Evolutionary conservation across 2,329 filamentous ascomycete genomes (phyloP), one percentile per base, ranked within the genome.

Genomic region (Pyrenophora teres): DNA sequence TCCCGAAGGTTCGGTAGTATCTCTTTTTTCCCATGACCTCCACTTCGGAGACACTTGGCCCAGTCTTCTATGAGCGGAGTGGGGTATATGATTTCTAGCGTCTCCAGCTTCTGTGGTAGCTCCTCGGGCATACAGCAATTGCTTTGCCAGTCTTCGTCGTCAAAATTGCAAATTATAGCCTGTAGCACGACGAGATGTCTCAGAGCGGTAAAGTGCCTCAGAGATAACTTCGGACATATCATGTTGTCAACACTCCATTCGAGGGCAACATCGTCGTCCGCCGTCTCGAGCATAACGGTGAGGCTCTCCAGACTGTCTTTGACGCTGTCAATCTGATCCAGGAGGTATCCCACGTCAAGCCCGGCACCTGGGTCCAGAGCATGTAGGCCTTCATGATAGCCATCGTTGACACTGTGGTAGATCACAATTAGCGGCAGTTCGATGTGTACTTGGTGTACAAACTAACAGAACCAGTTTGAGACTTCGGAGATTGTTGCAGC

Each of bases 31-130:
- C 25, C 16, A 9, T 18, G 21, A 15, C 15, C 10, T 9, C 16
- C 21, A 2, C 5, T 12, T 3, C 46, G 12, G 10, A 61, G 57
- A 1, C 41, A 45, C 13, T 38, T 25, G 2, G 32, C 49, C 60
- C 59, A 64, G 4, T 41, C 25, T 13, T 57, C 46, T 2, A 61
- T 38, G 0, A 41, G 32, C 39, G 45, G 21, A n/a, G 57, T 37
- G 1, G 60, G 61, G n/a, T 51, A 60, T 2, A 62, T 10, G 5
- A 64, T 35, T 9, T 60, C 57, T 4, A 65, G 50, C 12, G 38
- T 37, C 36, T 58, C 56, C 4, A 65, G 56, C 6, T 46, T 59
- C 3, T 47, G 25, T 13, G 61, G 63, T 7, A 65, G 16, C n/a
- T 56, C 36, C 13, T 45, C 42, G n/a, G 47, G 52, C 13, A 40